These are phyloP conservation scores for Verticillium nonalfalfae DNA, from an alignment of 2,329 filamentous ascomycete species.

Conservation along the genomic window DNA sequence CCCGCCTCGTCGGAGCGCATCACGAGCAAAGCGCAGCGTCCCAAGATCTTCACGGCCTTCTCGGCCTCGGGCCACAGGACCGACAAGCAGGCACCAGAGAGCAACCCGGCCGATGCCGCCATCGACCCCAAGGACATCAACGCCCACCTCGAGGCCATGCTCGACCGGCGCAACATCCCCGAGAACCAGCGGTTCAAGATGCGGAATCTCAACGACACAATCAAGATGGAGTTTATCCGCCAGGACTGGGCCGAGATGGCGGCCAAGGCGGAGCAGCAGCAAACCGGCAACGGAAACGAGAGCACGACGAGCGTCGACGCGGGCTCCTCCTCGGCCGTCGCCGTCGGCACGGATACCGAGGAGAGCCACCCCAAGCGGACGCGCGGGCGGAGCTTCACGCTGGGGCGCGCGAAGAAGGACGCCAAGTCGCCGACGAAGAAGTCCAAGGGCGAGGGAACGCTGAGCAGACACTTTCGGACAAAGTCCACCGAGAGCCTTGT, in stretches of 20 bases:
- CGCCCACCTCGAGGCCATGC: constrained; percentile 52
- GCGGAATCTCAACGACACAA: constrained; percentile 78
- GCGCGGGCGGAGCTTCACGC: constrained; percentile 72
- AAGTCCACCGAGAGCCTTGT: constrained; percentile 68
- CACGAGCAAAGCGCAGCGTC: constrained; percentile 31
- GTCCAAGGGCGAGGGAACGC: constrained; percentile 57
- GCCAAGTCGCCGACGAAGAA: constrained; percentile 69
- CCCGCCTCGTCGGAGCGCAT: constrained; percentile 13
- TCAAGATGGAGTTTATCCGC: constrained; percentile 93
- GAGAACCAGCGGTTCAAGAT: constrained; percentile 93
- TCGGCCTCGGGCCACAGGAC: constrained; percentile 30
- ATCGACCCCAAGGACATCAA: constrained; percentile 50
- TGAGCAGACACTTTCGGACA: constrained; percentile 59
- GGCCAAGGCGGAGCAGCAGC: constrained; percentile 29
- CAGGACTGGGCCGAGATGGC: constrained; percentile 74
- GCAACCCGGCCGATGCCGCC: constrained; percentile 41
- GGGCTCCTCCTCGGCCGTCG: constrained; percentile 16
- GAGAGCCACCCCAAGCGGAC: constrained; percentile 49
- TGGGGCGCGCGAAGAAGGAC: constrained; percentile 59
- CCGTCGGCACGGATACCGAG: constrained; percentile 31
- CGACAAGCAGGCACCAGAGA: constrained; percentile 24
- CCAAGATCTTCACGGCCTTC: constrained; percentile 30
- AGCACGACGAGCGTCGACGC: constrained; percentile 31
- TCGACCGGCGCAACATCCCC: constrained; percentile 88
- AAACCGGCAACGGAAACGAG: constrained; percentile 27